Conservation (phyloP, 345 rosid genomes). For the Gossypium raimondii region DNA sequence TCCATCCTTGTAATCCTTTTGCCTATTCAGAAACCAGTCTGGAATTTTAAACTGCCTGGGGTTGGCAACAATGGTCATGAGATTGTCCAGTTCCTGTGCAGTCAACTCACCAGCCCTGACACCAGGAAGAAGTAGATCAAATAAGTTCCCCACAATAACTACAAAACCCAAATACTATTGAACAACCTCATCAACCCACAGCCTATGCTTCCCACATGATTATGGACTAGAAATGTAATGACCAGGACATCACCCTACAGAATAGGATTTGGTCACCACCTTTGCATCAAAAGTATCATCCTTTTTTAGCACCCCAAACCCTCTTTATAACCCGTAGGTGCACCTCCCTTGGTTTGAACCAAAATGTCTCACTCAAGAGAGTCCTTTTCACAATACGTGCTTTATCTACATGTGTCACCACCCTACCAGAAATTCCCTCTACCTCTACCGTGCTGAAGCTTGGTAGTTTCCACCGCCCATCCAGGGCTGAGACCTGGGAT, state of each 20-base stretch:
- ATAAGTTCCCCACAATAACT: neutral
- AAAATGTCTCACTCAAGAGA: neutral
- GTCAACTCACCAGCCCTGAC: constrained; percentile 65
- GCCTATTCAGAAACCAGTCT: constrained; percentile 73
- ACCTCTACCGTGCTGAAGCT: too few species aligned
- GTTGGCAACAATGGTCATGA: constrained; percentile 27
- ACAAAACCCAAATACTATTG: neutral
- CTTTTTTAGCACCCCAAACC: too few species aligned
- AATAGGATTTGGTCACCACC: too few species aligned
- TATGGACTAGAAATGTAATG: neutral
- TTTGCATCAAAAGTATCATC: too few species aligned
- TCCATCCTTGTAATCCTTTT: constrained; percentile 88
- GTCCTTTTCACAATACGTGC: neutral
- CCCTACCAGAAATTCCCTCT: too few species aligned
- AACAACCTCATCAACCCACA: neutral
- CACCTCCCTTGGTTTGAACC: neutral
- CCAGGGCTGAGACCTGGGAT: too few species aligned
- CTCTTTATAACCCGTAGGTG: neutral
- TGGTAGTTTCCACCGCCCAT: too few species aligned
- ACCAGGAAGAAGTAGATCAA: neutral
- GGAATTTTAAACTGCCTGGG: constrained; percentile 2
- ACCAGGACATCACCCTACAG: neutral
- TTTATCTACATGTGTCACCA: too few species aligned
- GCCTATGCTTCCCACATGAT: neutral
- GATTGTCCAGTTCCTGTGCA: constrained; percentile 71